A percentile compares a stretch with the other conserved stretches of the same genome.
phyloP scores from a whole-genome alignment of 2,329 filamentous ascomycete genomes.

The Cladophialophora psammophila region DNA sequence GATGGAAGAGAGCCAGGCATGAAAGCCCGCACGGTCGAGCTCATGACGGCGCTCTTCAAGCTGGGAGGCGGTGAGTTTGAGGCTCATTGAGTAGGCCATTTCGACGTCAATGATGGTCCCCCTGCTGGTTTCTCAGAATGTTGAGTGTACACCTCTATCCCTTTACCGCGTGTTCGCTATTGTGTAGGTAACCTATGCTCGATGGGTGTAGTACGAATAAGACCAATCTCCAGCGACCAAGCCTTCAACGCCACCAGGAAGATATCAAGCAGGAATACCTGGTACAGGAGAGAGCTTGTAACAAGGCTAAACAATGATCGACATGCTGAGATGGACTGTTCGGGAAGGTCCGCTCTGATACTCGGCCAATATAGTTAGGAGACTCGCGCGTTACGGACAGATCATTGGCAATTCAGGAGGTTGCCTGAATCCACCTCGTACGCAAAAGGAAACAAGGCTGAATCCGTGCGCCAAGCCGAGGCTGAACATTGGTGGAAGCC shows the following conservation, averaged over 20 bases:
- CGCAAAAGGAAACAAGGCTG: background rate
- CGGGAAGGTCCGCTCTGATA: background rate
- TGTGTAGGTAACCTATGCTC: background rate
- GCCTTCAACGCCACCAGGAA: background rate
- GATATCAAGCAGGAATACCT: background rate
- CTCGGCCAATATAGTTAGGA: background rate
- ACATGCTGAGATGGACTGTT: background rate
- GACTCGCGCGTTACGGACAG: background rate
- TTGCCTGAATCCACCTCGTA: background rate
- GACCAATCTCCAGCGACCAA: background rate
- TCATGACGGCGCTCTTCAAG: constrained; percentile 59
- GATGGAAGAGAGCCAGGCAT: constrained; percentile 63
- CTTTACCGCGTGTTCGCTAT: background rate
- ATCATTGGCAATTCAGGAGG: background rate
- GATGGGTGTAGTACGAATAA: background rate
- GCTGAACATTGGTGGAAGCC: background rate
- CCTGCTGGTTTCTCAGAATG: background rate
- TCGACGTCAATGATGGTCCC: background rate
- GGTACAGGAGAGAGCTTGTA: background rate
- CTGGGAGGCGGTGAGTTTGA: constrained; percentile 58
- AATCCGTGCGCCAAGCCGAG: background rate
- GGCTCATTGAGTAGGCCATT: constrained; percentile 56
- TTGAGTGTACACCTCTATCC: background rate
- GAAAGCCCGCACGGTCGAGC: constrained; percentile 63
- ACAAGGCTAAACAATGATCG: background rate